Evolutionary conservation across 108 stramenopile genomes (phyloP).

Genomic region (Skeletonema marinoi): DNA sequence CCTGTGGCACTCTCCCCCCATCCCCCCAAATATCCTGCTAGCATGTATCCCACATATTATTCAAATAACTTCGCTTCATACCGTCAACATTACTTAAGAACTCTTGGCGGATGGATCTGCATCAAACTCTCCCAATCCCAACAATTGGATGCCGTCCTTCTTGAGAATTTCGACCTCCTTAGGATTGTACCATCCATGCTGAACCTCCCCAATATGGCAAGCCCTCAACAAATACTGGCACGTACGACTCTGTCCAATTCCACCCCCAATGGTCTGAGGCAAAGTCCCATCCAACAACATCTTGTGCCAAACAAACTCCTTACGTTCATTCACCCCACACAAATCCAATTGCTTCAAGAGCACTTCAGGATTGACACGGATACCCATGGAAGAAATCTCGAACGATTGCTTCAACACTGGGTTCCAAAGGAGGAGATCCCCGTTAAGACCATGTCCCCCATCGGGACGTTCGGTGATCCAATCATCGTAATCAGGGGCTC

Average conservation of each 20-base stretch:
- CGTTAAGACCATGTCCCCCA: slow-evolving; percentile 42
- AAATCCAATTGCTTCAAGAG: slow-evolving; percentile 40
- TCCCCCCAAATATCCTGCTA: too few relatives aligned
- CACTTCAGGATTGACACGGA: slow-evolving; percentile 37
- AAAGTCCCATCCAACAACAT: slow-evolving; percentile 53
- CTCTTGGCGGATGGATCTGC: slow-evolving; percentile 15
- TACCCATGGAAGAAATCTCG: slow-evolving; percentile 50
- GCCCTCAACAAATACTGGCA: slow-evolving; percentile 50
- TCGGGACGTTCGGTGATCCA: slow-evolving; percentile 38
- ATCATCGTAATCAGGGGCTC: slow-evolving; percentile 49
- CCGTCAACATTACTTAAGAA: not conserved
- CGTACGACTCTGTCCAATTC: slow-evolving; percentile 48
- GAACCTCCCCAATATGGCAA: slow-evolving; percentile 58
- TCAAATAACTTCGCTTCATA: not conserved
- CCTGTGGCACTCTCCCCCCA: too few relatives aligned
- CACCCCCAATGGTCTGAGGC: slow-evolving; percentile 57
- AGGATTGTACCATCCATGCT: slow-evolving; percentile 61
- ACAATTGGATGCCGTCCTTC: slow-evolving; percentile 28
- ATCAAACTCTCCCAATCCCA: slow-evolving; percentile 50
- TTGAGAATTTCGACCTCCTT: slow-evolving; percentile 45
- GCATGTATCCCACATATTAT: not conserved
- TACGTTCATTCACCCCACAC: slow-evolving; percentile 24
- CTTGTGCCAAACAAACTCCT: slow-evolving; percentile 44
- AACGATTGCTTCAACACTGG: slow-evolving; percentile 36
- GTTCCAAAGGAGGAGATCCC: slow-evolving; percentile 48